Base-by-base conservation (phyloP, 139 green algal species). In the Prasinococcaceae sp. region DNA sequence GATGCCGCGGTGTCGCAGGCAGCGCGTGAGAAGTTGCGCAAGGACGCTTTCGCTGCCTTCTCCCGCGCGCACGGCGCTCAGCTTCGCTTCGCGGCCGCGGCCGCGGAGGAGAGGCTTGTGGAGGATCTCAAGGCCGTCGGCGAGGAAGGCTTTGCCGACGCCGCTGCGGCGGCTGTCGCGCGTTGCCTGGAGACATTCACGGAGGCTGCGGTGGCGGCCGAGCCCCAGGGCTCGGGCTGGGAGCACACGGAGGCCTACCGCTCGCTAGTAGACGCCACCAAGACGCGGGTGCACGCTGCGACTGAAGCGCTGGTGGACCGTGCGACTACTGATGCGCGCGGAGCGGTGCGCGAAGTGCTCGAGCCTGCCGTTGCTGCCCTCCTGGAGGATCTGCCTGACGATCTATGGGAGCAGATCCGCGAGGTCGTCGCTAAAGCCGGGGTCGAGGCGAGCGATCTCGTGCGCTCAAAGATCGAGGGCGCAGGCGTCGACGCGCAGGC, bases 301-400 rank as follows among this genome's bases (percentile, higher is more conserved):
- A 40, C 26, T 20, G 29, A 24, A 16, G 47, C 47, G 25, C 6
- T 6, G n/a, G n/a, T n/a, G n/a, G n/a, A n/a, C n/a, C n/a, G n/a
- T n/a, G n/a, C n/a, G n/a, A n/a, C n/a, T n/a, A n/a, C n/a, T n/a
- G n/a, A n/a, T 30, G 47, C 39, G 26, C 47, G 47, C 25, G 27
- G 14, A 3, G 41, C 41, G 47, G 47, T 43, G 30, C 47, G 47
- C 47, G 35, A 6, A 16, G 47, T 53, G 25, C 17, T 12, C 12
- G 26, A 12, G 6, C 24, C 40, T 3, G 26, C 23, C 4, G n/a
- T n/a, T n/a, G 26, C 30, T 3, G 42, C 68, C 10, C 58, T 85
- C 23, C 55, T 85, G 24, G 75, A 85, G 28, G 42, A 51, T 30
- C 36, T 60, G 20, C 75, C 76, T 2, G 10, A 6, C 12, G 52